A percentile compares a stretch with the other conserved stretches of the same genome.
Evolutionary conservation across 352 stramenopile genomes (phyloP).

Genomic region (Phytophthora brassicae): DNA sequence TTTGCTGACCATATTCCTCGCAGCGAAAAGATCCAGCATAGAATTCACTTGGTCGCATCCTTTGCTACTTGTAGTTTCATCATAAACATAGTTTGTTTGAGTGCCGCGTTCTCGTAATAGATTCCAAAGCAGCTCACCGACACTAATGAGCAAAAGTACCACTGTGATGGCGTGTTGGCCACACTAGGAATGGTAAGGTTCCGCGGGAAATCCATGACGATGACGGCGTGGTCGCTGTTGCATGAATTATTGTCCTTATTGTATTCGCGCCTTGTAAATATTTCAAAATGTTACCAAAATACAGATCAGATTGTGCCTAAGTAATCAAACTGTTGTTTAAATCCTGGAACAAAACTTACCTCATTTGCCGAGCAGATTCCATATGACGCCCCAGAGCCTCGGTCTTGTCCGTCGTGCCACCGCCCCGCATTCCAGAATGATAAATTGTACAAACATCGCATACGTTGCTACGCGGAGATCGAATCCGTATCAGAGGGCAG

Average conservation of each 20-base stretch:
- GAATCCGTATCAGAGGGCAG: too few species aligned
- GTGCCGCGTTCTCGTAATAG: slow-evolving; percentile 1
- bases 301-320: not conserved
- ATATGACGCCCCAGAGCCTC: not conserved
- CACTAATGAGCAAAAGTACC: slow-evolving; percentile 23
- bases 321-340: slow-evolving; percentile 10
- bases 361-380: slow-evolving; percentile 5
- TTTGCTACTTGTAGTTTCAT: not conserved
- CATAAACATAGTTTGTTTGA: not conserved
- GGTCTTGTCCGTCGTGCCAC: too few species aligned
- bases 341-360: slow-evolving; percentile 6
- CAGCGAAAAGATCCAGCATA: not conserved
- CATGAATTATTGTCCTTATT: slow-evolving; percentile 4
- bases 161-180: slow-evolving; percentile 10
- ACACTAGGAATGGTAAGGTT: slow-evolving; percentile 20
- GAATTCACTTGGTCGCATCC: not conserved
- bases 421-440: too few species aligned
- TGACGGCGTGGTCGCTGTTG: not conserved
- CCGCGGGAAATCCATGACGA: slow-evolving; percentile 25
- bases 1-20: not conserved
- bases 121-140: slow-evolving; percentile 14
- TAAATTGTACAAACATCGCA: too few species aligned
- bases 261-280: slow-evolving; percentile 15
- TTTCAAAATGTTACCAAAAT: slow-evolving; percentile 10
- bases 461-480: too few species aligned